These are phyloP conservation scores for Arthroderma uncinatum DNA, from an alignment of 2,329 filamentous ascomycete species.

Conservation along the genomic window DNA sequence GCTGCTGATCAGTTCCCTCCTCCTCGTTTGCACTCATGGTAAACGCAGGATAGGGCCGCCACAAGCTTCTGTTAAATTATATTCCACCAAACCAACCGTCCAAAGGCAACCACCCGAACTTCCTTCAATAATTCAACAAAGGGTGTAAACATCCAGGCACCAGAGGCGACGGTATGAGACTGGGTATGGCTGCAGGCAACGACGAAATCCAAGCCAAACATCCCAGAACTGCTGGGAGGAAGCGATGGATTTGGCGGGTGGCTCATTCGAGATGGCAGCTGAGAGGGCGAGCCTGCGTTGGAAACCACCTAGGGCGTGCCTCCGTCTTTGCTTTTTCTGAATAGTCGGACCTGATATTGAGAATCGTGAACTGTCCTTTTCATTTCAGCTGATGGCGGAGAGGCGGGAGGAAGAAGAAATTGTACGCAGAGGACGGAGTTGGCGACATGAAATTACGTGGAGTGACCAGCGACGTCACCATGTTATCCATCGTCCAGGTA, in stretches of 20 bases:
- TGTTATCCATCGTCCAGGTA: not conserved
- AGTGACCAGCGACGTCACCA: not conserved
- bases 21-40: conserved; percentile 1
- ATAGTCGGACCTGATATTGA: not conserved
- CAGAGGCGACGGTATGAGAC: not conserved
- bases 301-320: not conserved
- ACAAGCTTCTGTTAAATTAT: not conserved
- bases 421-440: not conserved
- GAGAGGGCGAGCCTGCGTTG: not conserved
- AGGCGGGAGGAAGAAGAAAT: not conserved
- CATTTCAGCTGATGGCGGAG: not conserved
- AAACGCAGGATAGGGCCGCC: not conserved
- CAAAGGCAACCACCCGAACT: not conserved
- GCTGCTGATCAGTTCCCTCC: conserved; percentile 10
- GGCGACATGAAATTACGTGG: not conserved
- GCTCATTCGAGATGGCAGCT: not conserved
- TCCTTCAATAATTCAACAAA: not conserved
- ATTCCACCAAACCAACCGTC: not conserved
- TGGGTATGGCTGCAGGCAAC: not conserved
- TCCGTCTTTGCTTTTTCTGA: conserved; percentile 4
- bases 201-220: not conserved
- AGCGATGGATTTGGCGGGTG: not conserved
- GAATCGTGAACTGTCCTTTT: not conserved
- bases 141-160: not conserved
- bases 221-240: not conserved